Conservation (phyloP, 164 flowering plant species). For the Stephania cephalantha region DNA sequence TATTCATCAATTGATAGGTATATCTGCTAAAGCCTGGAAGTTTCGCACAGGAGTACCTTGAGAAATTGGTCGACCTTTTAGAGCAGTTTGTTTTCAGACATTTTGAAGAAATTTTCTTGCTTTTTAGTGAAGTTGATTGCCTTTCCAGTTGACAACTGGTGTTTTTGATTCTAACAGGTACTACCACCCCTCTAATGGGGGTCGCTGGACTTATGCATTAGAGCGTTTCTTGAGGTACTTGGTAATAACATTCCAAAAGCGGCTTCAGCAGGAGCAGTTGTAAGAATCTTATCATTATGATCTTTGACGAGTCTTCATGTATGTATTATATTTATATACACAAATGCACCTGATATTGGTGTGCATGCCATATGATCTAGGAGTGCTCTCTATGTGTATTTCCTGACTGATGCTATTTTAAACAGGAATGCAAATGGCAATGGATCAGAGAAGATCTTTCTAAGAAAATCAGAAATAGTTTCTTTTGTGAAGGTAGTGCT, state of each 20-base stretch:
- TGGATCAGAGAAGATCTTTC: slow-evolving; percentile 26
- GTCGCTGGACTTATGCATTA: slow-evolving; percentile 92
- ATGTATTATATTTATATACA: neutral
- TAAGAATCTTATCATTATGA: slow-evolving; percentile 29
- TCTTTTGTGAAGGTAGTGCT: slow-evolving; percentile 66
- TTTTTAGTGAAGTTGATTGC: slow-evolving; percentile 8
- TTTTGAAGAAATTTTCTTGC: slow-evolving; percentile 12
- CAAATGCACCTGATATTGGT: no score
- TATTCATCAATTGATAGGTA: slow-evolving; percentile 40
- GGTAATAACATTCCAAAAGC: slow-evolving; percentile 69
- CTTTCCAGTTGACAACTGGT: slow-evolving; percentile 9
- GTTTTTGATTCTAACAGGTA: slow-evolving; percentile 44
- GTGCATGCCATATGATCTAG: no score
- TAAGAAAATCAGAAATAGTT: slow-evolving; percentile 59
- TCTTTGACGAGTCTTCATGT: slow-evolving; percentile 1
- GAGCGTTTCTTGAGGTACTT: slow-evolving; percentile 81
- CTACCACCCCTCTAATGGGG: slow-evolving; percentile 99
- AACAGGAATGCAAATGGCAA: slow-evolving; percentile 41
- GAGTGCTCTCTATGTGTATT: neutral
- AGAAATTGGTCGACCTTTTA: slow-evolving; percentile 90
- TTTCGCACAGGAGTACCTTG: slow-evolving; percentile 62
- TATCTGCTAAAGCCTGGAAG: slow-evolving; percentile 80
- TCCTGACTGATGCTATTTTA: slow-evolving; percentile 12
- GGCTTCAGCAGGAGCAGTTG: slow-evolving; percentile 75
- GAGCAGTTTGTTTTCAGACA: slow-evolving; percentile 74